Evolutionary conservation across 176 grass and related monocot species (phyloP), one percentile per base, ranked within the genome.

Genomic region (Saccharum spontaneum): DNA sequence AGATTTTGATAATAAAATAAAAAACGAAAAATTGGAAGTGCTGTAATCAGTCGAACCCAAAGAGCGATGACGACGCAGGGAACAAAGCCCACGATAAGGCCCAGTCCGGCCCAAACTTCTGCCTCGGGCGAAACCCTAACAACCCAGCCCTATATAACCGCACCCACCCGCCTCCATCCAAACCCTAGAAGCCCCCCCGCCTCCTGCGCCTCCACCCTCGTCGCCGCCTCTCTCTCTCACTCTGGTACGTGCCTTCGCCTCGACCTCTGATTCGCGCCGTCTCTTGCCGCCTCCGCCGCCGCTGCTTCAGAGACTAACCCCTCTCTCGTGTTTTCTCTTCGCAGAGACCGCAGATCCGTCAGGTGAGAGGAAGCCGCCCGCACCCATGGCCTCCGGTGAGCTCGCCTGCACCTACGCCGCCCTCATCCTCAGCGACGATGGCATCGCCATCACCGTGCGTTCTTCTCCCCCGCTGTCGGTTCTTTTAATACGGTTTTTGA

Each of bases 331-430:
- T 38, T 11, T 17, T 22, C 9, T 54, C 2, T 4, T 39, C n/a
- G 60, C 39, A 83, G 57, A 79, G 49, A 43, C 48, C 61, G 76
- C 49, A 74, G 84, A 80, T 87, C 81, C 61, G n/a, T 83, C 28
- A 2, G 22, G 50, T 62, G 73, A 66, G 77, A 61, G 73, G 63
- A 43, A 70, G 38, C 16, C 10, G 10, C 8, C 15, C 33, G 74
- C 16, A 43, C 63, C 79, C 49, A 94, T 94, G 91, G 87, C 94
- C 55, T 71, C 76, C 60, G 79, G 83, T 45, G 94, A 97, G 87
- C 65, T 94, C 48, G 94, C 94, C 49, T 97, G 94, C 89, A 88
- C 89, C 68, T 93, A 94, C 68, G 94, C 94, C 75, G 77, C 91
- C 12, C 79, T 97, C 73, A 97, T 97, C 87, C 94, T 97, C 34